A percentile compares a stretch with the other conserved stretches of the same genome.
Evolutionary conservation across 2,329 filamentous ascomycete species (phyloP).

Genomic region (Pseudogymnoascus sp.): DNA sequence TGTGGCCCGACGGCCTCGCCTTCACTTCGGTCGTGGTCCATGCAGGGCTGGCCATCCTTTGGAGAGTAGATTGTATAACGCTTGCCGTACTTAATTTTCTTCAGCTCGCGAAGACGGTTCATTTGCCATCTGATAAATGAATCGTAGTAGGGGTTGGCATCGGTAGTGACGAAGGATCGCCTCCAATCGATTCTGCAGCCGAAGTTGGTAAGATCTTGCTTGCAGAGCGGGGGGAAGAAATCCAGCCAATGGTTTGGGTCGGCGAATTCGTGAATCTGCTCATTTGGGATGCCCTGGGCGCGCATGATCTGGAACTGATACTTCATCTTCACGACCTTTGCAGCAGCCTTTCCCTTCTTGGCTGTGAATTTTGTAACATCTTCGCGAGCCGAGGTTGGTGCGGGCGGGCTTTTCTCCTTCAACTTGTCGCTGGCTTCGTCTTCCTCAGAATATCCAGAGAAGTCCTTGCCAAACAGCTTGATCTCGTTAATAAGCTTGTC

Average conservation of each 20-base stretch:
- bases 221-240: conserved; percentile 79
- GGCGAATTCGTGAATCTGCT: conserved; percentile 90
- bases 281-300: conserved; percentile 75
- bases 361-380: conserved; percentile 87
- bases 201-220: conserved; percentile 73
- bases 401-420: conserved; percentile 44
- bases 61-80: conserved; percentile 89
- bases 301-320: conserved; percentile 96
- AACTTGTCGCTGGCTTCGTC: conserved; percentile 45
- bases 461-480: conserved; percentile 79
- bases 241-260: conserved; percentile 89
- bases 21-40: conserved; percentile 78
- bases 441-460: conserved; percentile 68
- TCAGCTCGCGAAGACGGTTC: conserved; percentile 79
- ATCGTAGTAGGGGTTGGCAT: conserved; percentile 95
- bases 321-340: conserved; percentile 88
- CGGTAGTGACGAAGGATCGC: conserved; percentile 86
- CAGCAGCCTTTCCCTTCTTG: conserved; percentile 86
- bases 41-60: conserved; percentile 81
- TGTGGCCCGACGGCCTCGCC: conserved; percentile 80
- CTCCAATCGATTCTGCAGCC: conserved; percentile 91
- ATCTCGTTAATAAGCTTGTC: conserved; percentile 92
- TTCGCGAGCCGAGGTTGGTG: conserved; percentile 63
- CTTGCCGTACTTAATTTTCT: conserved; percentile 91
- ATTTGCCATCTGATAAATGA: conserved; percentile 96